Base-by-base conservation (phyloP, 257 asterid genomes). In the Solanum arcanum region DNA sequence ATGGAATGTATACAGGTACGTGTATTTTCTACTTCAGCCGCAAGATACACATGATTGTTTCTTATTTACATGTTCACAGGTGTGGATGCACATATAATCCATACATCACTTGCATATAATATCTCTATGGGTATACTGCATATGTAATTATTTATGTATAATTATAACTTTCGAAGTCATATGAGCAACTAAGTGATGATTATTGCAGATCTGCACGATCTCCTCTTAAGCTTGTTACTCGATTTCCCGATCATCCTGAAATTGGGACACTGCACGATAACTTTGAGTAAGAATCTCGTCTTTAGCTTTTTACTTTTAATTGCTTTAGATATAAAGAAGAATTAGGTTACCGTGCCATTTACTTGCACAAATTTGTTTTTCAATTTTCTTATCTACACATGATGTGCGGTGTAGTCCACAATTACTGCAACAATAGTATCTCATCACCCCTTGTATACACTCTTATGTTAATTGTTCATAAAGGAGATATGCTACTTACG, bases 1-100 rank as follows among this genome's bases (percentile, higher is more conserved):
- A 91, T 97, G 99, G 99, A 92, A 95, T 89, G 99, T 97, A 16
- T 94, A 97, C 92, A 97, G 99, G 99, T 97, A 13, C 77, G 83
- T 41, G 85, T 59, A 25, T 81, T 87, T 86, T 81, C 86, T n/a
- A 60, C 89, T 52, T 62, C 47, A 64, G 76, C 83, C 66, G 85
- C 35, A 14, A 25, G 21, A 44, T 85, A 49, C 84, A 13, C 16
- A 14, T 35, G 16, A 62, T 77, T 68, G 41, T 39, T 80, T 47
- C 44, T 80, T 80, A 29, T 0, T 80, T 29, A 80, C 29, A 33
- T 29, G 69, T 29, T 80, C 69, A 9, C 11, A 80, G 44, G 85
- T 80, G 44, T 29, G 84, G 44, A 20, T 23, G 15, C 39, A 80
- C 85, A 47, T 78, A 46, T 78, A 78, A 47, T 80, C 66, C 85